Conservation (phyloP, 331 rosid genomes). For the Cydonia oblonga region DNA sequence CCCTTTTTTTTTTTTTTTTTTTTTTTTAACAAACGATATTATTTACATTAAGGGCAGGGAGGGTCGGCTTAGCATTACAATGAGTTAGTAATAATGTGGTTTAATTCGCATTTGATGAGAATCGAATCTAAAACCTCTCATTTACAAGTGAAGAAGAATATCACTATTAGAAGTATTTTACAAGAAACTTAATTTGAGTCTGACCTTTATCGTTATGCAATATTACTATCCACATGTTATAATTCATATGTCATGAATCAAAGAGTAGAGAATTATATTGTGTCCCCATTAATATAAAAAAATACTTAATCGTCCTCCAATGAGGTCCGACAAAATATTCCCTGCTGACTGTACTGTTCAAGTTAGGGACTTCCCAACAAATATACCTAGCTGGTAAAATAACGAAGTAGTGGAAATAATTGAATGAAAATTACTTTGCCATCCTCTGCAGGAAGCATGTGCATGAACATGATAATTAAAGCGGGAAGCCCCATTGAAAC, state of each 20-base stretch:
- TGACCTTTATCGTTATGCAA: too few species aligned
- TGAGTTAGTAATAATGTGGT: too few species aligned
- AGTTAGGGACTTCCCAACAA: constrained; percentile 12
- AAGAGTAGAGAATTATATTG: neutral
- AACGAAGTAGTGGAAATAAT: constrained; percentile 7
- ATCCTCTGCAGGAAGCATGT: constrained; percentile 19
- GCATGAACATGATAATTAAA: constrained; percentile 19
- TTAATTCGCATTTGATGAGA: too few species aligned
- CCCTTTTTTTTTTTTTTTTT: too few species aligned
- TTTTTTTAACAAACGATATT: too few species aligned
- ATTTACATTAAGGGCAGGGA: too few species aligned
- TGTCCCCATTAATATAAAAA: neutral
- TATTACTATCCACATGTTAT: neutral
- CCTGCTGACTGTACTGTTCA: constrained; percentile 11
- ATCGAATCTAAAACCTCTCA: too few species aligned
- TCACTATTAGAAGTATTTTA: too few species aligned
- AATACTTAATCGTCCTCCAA: constrained; percentile 7
- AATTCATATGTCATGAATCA: too few species aligned
- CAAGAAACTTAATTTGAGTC: neutral
- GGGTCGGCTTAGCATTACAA: too few species aligned
- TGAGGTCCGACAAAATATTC: constrained; percentile 12
- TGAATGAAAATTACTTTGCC: constrained; percentile 11
- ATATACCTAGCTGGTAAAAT: neutral
- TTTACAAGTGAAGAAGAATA: too few species aligned
- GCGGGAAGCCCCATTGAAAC: neutral